A percentile compares a stretch with the other conserved stretches of the same genome.
phyloP scores from a whole-genome alignment of 169 alveolate genomes.

The Babesia divergens region DNA sequence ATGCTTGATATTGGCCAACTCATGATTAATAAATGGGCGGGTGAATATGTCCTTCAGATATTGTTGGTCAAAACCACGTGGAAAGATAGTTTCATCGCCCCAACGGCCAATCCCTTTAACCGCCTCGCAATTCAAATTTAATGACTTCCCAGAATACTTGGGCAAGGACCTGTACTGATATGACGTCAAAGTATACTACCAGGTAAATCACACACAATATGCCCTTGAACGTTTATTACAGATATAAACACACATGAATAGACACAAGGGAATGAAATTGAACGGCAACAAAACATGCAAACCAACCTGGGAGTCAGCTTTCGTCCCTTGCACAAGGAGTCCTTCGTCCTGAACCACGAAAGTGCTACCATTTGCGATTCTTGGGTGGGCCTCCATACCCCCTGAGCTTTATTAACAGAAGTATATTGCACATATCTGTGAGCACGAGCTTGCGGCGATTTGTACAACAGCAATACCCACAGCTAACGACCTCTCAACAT shows the following conservation, averaged over 20 bases:
- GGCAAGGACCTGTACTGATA: conserved; percentile 69
- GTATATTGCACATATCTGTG: too few relatives aligned
- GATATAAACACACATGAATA: too few relatives aligned
- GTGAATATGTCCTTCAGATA: conserved; percentile 77
- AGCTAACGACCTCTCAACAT: background rate
- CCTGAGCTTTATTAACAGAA: too few relatives aligned
- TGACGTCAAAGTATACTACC: background rate
- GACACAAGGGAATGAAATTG: conserved; percentile 1
- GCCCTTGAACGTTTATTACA: too few relatives aligned
- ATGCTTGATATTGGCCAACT: conserved; percentile 9
- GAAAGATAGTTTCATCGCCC: conserved; percentile 83
- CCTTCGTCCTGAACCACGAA: conserved; percentile 76
- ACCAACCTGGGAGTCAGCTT: conserved; percentile 25
- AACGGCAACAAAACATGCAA: background rate
- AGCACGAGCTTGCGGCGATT: too few relatives aligned
- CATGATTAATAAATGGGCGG: conserved; percentile 67
- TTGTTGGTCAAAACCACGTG: conserved; percentile 85
- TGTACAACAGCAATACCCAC: too few relatives aligned
- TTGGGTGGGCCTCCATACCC: conserved; percentile 82
- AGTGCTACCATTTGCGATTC: conserved; percentile 76
- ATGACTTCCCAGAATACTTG: conserved; percentile 80
- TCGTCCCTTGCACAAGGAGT: conserved; percentile 52
- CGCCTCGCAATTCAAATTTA: conserved; percentile 78
- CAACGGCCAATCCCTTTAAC: conserved; percentile 85
- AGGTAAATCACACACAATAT: too few relatives aligned